phyloP scores from a whole-genome alignment of 139 green algal species.

The Picochlorum sp. region DNA sequence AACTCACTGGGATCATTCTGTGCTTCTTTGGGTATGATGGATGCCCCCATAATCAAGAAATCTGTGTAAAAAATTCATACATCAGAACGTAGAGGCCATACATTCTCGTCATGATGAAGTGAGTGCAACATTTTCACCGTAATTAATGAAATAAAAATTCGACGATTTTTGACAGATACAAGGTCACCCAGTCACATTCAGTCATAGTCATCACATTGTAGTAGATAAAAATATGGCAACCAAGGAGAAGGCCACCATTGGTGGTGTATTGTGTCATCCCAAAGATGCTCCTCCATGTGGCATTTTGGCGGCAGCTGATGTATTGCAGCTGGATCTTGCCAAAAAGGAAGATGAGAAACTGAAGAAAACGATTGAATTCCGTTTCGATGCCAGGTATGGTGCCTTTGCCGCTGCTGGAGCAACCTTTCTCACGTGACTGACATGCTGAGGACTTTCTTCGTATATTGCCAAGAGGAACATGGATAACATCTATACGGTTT shows the following conservation, averaged over 20 bases:
- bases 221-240: too few species aligned
- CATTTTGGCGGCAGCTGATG: constrained; percentile 32
- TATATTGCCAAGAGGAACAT: too few species aligned
- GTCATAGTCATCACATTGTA: too few species aligned
- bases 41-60: not conserved
- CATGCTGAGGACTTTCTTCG: not conserved
- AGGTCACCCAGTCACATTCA: too few species aligned
- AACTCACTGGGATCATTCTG: not conserved
- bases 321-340: constrained; percentile 35
- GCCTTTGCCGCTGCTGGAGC: not conserved
- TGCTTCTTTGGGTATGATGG: not conserved
- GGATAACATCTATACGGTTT: not conserved
- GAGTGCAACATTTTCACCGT: too few species aligned
- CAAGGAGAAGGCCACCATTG: too few species aligned
- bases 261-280: not conserved
- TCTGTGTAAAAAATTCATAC: too few species aligned
- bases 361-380: not conserved
- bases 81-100: too few species aligned
- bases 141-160: too few species aligned
- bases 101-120: too few species aligned
- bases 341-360: constrained; percentile 6
- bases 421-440: not conserved
- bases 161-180: too few species aligned
- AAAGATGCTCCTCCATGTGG: constrained; percentile 36
- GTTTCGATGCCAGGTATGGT: not conserved